A percentile compares a stretch with the other conserved stretches of the same genome.
Evolutionary conservation across 2,329 filamentous ascomycete species (phyloP).

Genomic region (Nemania sp.): DNA sequence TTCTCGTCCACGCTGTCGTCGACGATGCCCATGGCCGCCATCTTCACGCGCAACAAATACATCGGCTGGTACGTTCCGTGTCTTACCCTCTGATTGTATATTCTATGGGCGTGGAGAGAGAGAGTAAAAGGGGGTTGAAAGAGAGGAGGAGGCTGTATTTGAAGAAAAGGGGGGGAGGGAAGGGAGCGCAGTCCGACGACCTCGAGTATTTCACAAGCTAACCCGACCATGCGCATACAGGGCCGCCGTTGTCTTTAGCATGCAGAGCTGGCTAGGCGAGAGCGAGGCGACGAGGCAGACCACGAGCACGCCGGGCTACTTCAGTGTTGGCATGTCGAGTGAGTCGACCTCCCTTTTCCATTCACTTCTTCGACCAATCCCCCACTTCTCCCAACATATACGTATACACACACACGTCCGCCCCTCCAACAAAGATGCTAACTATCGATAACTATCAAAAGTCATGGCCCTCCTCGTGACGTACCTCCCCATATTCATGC

Average conservation of each 20-base stretch:
- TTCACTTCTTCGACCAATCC: neutral
- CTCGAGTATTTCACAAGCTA: slow-evolving; percentile 1
- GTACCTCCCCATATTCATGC: slow-evolving; percentile 57
- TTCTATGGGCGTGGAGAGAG: neutral
- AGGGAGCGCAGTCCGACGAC: neutral
- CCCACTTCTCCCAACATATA: neutral
- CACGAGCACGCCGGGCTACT: slow-evolving; percentile 68
- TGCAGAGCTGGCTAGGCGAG: slow-evolving; percentile 79
- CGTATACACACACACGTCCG: neutral
- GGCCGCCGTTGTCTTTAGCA: slow-evolving; percentile 73
- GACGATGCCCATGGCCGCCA: slow-evolving; percentile 93
- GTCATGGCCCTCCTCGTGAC: slow-evolving; percentile 63
- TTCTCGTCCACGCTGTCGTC: slow-evolving; percentile 72
- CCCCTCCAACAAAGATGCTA: neutral
- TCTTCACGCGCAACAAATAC: slow-evolving; percentile 90
- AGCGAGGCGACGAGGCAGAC: slow-evolving; percentile 68
- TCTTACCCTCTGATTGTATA: neutral
- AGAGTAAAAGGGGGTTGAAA: neutral
- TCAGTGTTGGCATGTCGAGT: slow-evolving; percentile 81
- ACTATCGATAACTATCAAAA: slow-evolving; percentile 36
- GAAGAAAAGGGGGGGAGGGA: neutral
- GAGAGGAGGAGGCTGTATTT: neutral
- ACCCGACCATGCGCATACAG: slow-evolving; percentile 5
- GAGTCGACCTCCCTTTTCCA: slow-evolving; percentile 25
- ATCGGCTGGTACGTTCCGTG: slow-evolving; percentile 54